Evolutionary conservation across 1,284 basidiomycete genomes (phyloP).

Genomic region (Papiliotrema flavescens): DNA sequence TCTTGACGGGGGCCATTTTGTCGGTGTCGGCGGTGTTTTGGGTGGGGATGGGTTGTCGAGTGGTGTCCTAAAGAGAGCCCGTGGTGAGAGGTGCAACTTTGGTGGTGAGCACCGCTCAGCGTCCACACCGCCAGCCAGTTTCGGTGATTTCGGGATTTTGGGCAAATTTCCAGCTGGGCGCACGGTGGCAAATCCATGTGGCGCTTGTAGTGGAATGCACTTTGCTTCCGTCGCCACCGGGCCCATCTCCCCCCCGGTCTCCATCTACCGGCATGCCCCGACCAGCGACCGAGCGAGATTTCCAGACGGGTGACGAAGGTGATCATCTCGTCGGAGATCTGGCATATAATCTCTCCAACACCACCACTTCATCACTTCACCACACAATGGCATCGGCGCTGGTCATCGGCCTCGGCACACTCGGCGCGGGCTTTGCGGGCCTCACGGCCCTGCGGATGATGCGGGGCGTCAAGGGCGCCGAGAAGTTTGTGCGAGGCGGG

Average conservation of each 20-base stretch:
- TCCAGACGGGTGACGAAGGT: neutral
- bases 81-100: conserved; percentile 4
- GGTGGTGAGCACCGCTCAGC: neutral
- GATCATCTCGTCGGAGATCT: too few relatives aligned
- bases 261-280: too few relatives aligned
- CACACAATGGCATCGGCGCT: conserved; percentile 58
- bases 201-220: neutral
- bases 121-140: neutral
- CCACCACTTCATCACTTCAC: neutral
- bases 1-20: conserved; percentile 86
- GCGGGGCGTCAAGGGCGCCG: conserved; percentile 50
- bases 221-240: neutral
- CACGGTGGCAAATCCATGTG: conserved; percentile 1
- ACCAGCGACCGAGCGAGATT: too few relatives aligned
- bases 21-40: conserved; percentile 11
- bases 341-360: too few relatives aligned
- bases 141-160: neutral
- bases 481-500: conserved; percentile 88
- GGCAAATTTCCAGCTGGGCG: neutral
- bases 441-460: conserved; percentile 57
- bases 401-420: conserved; percentile 70
- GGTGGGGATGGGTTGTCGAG: conserved; percentile 1
- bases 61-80: conserved; percentile 1
- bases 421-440: conserved; percentile 74
- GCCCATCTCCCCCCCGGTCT: too few relatives aligned